Evolutionary conservation across 2,329 filamentous ascomycete species (phyloP).

Genomic region (Colletotrichum graminicola): DNA sequence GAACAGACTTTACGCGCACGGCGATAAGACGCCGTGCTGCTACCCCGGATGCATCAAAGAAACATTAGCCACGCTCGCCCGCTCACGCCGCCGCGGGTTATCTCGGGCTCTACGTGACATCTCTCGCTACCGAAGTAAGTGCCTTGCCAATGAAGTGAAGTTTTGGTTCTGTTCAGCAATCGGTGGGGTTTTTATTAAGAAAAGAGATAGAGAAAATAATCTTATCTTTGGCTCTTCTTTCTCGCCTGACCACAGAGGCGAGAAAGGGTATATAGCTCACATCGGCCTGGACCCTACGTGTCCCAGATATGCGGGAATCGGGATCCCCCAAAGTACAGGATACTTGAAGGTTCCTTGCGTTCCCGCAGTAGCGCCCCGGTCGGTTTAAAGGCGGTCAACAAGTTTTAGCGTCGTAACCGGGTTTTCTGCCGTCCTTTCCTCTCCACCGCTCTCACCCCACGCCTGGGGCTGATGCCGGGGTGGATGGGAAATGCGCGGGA

Average conservation of each 20-base stretch:
- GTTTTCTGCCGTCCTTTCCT: conserved; percentile 35
- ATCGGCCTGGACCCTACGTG: conserved; percentile 9
- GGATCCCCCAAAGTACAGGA: conserved; percentile 22
- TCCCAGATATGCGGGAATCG: conserved; percentile 13
- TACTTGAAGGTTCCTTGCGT: conserved; percentile 20
- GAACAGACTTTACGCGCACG: conserved; percentile 6
- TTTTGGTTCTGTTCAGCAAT: neutral
- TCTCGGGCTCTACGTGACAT: conserved; percentile 16
- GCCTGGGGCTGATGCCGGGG: conserved; percentile 41
- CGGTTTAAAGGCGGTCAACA: conserved; percentile 30
- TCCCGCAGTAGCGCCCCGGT: conserved; percentile 36
- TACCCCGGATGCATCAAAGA: conserved; percentile 29
- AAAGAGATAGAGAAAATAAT: no score
- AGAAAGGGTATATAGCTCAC: neutral
- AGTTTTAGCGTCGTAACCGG: conserved; percentile 18
- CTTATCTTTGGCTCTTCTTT: neutral
- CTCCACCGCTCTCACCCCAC: conserved; percentile 41
- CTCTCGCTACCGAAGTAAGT: neutral
- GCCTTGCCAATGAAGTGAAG: neutral
- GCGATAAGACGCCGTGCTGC: conserved; percentile 38
- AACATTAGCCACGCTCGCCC: conserved; percentile 13
- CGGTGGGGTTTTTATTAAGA: no score
- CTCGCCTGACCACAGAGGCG: neutral
- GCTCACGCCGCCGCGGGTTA: conserved; percentile 4
- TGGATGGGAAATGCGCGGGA: conserved; percentile 35